Conservation (phyloP, 2,329 filamentous ascomycete species). For the Fusarium pseudoanthophilum region DNA sequence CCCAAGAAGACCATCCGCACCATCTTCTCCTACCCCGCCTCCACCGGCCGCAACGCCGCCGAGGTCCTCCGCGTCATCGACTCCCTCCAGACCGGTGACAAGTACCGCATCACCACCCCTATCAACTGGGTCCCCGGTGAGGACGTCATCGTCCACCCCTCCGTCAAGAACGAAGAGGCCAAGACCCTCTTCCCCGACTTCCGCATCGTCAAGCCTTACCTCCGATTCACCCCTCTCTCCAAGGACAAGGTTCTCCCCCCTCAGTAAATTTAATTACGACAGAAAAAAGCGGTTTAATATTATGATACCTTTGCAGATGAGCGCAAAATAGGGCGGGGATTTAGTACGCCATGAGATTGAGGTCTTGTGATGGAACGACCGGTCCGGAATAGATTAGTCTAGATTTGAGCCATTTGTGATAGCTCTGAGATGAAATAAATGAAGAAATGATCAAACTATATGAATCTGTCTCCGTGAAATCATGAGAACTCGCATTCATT, state of each 20-base stretch:
- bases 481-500: neutral
- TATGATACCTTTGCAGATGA: constrained; percentile 44
- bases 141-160: constrained; percentile 91
- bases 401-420: constrained; percentile 35
- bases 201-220: constrained; percentile 75
- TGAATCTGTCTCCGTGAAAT: neutral
- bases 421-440: constrained; percentile 38
- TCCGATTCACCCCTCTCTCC: constrained; percentile 76
- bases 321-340: constrained; percentile 4
- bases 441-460: constrained; percentile 37
- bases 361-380: constrained; percentile 31
- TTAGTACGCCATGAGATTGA: constrained; percentile 31
- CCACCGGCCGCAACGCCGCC: constrained; percentile 83
- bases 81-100: constrained; percentile 85
- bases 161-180: constrained; percentile 84
- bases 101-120: constrained; percentile 86
- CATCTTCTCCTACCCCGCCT: constrained; percentile 92
- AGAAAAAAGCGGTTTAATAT: constrained; percentile 13
- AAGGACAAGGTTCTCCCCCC: constrained; percentile 56
- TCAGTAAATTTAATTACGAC: constrained; percentile 22
- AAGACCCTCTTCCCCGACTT: constrained; percentile 87
- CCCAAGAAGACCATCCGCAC: constrained; percentile 92
- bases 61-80: constrained; percentile 84
- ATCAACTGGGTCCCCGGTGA: constrained; percentile 92
- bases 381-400: constrained; percentile 3